These are phyloP conservation scores for Blastocystis sp. DNA, from an alignment of 352 stramenopile species.

Conservation along the genomic window DNA sequence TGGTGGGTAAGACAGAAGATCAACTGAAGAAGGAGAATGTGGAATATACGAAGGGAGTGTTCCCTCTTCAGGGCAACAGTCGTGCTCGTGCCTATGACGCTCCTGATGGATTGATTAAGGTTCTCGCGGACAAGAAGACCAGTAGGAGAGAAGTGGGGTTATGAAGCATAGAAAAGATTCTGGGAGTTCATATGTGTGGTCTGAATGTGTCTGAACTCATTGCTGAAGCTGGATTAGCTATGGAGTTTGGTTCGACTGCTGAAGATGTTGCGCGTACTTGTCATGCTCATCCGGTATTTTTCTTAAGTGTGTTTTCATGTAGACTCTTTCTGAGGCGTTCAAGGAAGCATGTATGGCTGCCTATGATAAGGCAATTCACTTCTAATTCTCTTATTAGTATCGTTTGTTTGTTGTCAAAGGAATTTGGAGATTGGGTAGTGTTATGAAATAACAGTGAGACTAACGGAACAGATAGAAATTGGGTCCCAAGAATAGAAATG, in stretches of 20 bases:
- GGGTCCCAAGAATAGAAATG: not conserved
- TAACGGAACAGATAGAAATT: slow-evolving; percentile 30
- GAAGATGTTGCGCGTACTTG: slow-evolving; percentile 97
- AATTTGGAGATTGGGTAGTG: not conserved
- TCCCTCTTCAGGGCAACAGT: slow-evolving; percentile 93
- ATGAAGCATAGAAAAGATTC: slow-evolving; percentile 79
- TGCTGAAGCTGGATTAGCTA: slow-evolving; percentile 89
- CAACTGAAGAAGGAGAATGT: slow-evolving; percentile 87
- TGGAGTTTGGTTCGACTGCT: slow-evolving; percentile 94
- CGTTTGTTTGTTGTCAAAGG: not conserved
- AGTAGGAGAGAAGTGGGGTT: not conserved
- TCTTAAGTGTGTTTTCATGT: slow-evolving; percentile 61
- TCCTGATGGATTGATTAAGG: slow-evolving; percentile 90
- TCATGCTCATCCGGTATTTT: slow-evolving; percentile 73
- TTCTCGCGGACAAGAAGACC: slow-evolving; percentile 90
- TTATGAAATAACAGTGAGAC: not conserved
- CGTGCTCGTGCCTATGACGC: slow-evolving; percentile 85
- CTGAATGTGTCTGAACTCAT: slow-evolving; percentile 98
- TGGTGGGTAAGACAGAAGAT: slow-evolving; percentile 92
- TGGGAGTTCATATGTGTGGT: slow-evolving; percentile 96
- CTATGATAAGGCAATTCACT: slow-evolving; percentile 97
- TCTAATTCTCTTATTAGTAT: slow-evolving; percentile 74
- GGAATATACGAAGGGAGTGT: slow-evolving; percentile 90
- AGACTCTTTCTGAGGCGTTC: slow-evolving; percentile 91
- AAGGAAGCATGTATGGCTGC: slow-evolving; percentile 95